A percentile compares a stretch with the other conserved stretches of the same genome.
phyloP scores from a whole-genome alignment of 2,329 filamentous ascomycete species.

The Nigrospora sphaerica region DNA sequence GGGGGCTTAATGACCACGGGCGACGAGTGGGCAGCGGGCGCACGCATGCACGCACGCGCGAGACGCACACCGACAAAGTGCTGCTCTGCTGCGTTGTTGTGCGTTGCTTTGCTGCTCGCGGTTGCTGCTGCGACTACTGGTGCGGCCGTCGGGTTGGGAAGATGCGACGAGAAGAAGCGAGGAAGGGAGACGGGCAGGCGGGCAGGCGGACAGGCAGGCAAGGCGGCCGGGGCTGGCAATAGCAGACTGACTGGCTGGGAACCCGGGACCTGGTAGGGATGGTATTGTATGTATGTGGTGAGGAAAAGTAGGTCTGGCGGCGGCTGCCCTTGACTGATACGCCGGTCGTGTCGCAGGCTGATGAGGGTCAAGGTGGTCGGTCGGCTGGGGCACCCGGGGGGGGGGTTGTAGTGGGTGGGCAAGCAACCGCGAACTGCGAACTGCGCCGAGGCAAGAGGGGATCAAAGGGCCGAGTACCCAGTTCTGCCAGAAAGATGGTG shows the following conservation, averaged over 20 bases:
- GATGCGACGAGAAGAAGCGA: background rate
- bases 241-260: no score
- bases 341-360: conserved; percentile 3
- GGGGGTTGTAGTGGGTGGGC: background rate
- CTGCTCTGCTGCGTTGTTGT: no score
- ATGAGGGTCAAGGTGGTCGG: conserved; percentile 1
- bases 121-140: no score
- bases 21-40: no score
- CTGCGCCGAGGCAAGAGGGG: conserved; percentile 1
- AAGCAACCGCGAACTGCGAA: background rate
- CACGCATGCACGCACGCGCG: no score
- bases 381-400: background rate
- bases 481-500: background rate
- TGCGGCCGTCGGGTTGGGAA: background rate
- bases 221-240: no score
- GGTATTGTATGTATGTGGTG: background rate
- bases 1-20: no score
- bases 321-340: background rate
- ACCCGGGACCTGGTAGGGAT: background rate
- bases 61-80: no score
- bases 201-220: background rate
- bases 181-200: background rate
- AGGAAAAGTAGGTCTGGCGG: background rate
- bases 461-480: conserved; percentile 2
- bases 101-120: no score